Percentiles rank a stretch among this genome's conserved stretches.
Evolutionary conservation across 2,329 filamentous ascomycete species (phyloP).

Genomic region (Akanthomyces uredinophilus): DNA sequence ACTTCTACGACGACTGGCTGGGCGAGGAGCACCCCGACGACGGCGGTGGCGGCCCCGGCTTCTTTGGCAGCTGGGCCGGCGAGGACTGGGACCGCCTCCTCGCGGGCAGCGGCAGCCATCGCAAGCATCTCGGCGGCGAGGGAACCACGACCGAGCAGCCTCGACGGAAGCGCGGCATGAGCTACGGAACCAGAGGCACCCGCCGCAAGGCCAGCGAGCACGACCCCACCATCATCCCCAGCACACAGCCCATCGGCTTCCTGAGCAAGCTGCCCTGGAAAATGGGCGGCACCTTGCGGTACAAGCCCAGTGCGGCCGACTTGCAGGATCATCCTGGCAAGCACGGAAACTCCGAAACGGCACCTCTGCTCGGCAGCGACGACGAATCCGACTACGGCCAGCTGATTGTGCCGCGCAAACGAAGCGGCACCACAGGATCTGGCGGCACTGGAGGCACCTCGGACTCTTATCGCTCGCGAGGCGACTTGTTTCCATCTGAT

Average conservation of each 20-base stretch:
- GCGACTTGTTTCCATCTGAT: slow-evolving; percentile 87
- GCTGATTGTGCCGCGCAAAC: slow-evolving; percentile 38
- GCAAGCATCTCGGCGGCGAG: slow-evolving; percentile 30
- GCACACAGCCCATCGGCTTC: slow-evolving; percentile 80
- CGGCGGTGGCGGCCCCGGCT: slow-evolving; percentile 38
- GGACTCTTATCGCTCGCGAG: slow-evolving; percentile 80
- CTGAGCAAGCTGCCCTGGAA: slow-evolving; percentile 79
- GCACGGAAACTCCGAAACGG: slow-evolving; percentile 51
- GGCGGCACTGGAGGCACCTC: slow-evolving; percentile 77
- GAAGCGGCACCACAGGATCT: slow-evolving; percentile 75
- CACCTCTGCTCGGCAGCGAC: slow-evolving; percentile 57
- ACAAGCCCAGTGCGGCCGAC: slow-evolving; percentile 87
- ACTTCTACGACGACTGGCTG: slow-evolving; percentile 98
- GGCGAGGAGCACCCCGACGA: slow-evolving; percentile 44
- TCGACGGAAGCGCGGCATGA: slow-evolving; percentile 75
- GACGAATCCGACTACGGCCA: slow-evolving; percentile 27
- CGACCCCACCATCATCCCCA: slow-evolving; percentile 87
- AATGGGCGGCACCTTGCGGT: slow-evolving; percentile 74
- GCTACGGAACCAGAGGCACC: slow-evolving; percentile 67
- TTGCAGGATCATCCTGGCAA: slow-evolving; percentile 76
- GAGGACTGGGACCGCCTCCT: slow-evolving; percentile 84
- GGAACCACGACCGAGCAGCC: slow-evolving; percentile 54
- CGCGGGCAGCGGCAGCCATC: slow-evolving; percentile 57
- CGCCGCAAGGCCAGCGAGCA: slow-evolving; percentile 50
- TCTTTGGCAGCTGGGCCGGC: slow-evolving; percentile 68